A percentile compares a stretch with the other conserved stretches of the same genome.
Evolutionary conservation across 2,329 filamentous ascomycete species (phyloP).

Genomic region (Nemania sp.): DNA sequence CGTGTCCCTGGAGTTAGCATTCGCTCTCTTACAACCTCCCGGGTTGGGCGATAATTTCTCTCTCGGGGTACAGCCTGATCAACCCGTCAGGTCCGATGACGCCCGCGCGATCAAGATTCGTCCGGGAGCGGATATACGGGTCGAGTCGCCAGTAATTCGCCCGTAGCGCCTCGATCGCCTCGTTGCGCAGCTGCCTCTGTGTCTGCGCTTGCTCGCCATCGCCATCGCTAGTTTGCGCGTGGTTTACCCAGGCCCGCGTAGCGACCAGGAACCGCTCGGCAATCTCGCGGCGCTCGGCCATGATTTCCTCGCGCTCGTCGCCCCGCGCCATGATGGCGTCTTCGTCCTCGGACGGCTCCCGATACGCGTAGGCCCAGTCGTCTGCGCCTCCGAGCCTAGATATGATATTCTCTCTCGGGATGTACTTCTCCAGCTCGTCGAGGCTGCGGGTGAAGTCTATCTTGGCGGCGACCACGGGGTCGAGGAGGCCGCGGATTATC

Average conservation of each 20-base stretch:
- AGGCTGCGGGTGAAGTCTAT: slow-evolving; percentile 84
- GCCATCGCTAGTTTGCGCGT: slow-evolving; percentile 43
- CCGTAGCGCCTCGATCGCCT: slow-evolving; percentile 63
- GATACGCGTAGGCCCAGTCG: slow-evolving; percentile 78
- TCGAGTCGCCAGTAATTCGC: slow-evolving; percentile 86
- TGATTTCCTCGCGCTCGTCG: slow-evolving; percentile 62
- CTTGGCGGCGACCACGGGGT: slow-evolving; percentile 89
- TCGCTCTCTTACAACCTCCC: neutral
- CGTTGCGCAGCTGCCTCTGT: slow-evolving; percentile 59
- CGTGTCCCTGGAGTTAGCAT: neutral
- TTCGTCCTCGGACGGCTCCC: slow-evolving; percentile 73
- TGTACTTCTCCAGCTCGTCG: slow-evolving; percentile 75
- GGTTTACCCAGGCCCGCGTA: slow-evolving; percentile 72
- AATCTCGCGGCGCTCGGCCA: slow-evolving; percentile 63
- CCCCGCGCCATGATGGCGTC: slow-evolving; percentile 71
- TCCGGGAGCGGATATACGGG: slow-evolving; percentile 80
- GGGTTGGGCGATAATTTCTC: neutral
- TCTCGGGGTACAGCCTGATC: slow-evolving; percentile 50
- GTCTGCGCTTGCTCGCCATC: slow-evolving; percentile 49
- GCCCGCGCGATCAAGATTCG: slow-evolving; percentile 78
- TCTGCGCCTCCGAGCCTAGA: slow-evolving; percentile 84
- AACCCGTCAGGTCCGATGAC: slow-evolving; percentile 68
- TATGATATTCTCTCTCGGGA: slow-evolving; percentile 70
- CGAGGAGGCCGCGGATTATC: slow-evolving; percentile 89
- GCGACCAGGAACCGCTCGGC: slow-evolving; percentile 71